Conservation (phyloP, 352 stramenopile genomes). For the Thalassiosira delicatula region DNA sequence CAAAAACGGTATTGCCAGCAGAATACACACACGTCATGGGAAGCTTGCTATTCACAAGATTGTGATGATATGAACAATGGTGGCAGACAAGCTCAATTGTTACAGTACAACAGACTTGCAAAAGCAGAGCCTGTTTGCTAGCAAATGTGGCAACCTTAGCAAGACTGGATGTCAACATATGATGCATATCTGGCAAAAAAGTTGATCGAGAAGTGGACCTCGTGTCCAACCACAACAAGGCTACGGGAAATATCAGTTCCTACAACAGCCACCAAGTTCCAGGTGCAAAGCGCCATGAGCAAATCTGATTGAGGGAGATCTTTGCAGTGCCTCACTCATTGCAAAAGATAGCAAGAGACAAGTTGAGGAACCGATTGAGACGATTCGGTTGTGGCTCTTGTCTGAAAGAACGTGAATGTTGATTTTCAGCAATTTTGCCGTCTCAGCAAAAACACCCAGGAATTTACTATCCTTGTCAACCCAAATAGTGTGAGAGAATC, state of each 20-base stretch:
- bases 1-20: neutral
- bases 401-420: conserved; percentile 14
- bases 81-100: neutral
- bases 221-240: conserved; percentile 16
- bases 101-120: neutral
- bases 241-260: conserved; percentile 29
- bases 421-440: neutral
- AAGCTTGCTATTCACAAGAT: conserved; percentile 1
- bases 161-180: conserved; percentile 2
- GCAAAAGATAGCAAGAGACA: conserved; percentile 3
- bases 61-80: conserved; percentile 7
- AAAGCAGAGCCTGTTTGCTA: neutral
- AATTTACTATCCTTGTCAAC: conserved; percentile 13
- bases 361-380: conserved; percentile 22
- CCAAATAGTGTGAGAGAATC: conserved; percentile 25
- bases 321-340: conserved; percentile 5
- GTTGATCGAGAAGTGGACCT: conserved; percentile 35
- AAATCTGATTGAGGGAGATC: neutral
- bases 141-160: neutral
- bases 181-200: conserved; percentile 25
- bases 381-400: conserved; percentile 10
- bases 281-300: neutral
- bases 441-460: neutral
- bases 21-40: neutral
- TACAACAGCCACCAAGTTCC: conserved; percentile 11